Percentiles rank a stretch among this genome's conserved stretches.
Conservation (phyloP, 768 basidiomycete species). For the Trametes gibbosa region DNA sequence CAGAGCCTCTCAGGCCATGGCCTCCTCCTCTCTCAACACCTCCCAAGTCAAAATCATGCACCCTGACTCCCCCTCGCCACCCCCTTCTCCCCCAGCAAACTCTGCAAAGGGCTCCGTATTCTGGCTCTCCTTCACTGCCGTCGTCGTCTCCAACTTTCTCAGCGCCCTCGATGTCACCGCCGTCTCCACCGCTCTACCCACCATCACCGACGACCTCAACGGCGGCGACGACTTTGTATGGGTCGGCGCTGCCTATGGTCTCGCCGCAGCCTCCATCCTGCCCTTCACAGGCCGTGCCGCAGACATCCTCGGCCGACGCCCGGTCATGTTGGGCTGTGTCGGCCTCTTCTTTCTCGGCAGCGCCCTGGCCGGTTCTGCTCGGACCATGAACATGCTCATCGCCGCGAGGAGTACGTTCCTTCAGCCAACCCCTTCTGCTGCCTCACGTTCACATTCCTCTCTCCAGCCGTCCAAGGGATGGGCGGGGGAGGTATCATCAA, state of each 20-base stretch:
- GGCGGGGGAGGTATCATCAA: conserved; percentile 26
- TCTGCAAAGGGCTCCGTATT: not conserved
- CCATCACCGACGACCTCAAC: conserved; percentile 19
- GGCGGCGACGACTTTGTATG: conserved; percentile 26
- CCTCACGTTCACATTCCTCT: not conserved
- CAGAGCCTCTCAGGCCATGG: too few relatives aligned
- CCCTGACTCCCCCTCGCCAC: too few relatives aligned
- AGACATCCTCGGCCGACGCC: conserved; percentile 35
- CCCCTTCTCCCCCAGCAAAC: too few relatives aligned
- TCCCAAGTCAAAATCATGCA: too few relatives aligned
- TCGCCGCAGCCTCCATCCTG: conserved; percentile 34
- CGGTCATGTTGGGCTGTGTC: conserved; percentile 29
- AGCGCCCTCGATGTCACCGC: conserved; percentile 1
- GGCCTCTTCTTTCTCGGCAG: conserved; percentile 38
- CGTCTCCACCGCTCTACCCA: conserved; percentile 25
- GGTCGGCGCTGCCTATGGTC: conserved; percentile 32
- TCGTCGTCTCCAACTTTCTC: not conserved
- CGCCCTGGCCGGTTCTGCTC: conserved; percentile 38
- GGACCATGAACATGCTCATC: conserved; percentile 41
- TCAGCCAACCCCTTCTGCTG: not conserved
- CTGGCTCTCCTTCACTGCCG: not conserved
- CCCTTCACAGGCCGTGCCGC: conserved; percentile 34
- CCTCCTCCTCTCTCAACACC: too few relatives aligned
- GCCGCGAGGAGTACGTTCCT: conserved; percentile 27
- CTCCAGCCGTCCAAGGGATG: conserved; percentile 29